phyloP scores from a whole-genome alignment of 2,329 filamentous ascomycete species.

The Trichophyton mentagrophytes region DNA sequence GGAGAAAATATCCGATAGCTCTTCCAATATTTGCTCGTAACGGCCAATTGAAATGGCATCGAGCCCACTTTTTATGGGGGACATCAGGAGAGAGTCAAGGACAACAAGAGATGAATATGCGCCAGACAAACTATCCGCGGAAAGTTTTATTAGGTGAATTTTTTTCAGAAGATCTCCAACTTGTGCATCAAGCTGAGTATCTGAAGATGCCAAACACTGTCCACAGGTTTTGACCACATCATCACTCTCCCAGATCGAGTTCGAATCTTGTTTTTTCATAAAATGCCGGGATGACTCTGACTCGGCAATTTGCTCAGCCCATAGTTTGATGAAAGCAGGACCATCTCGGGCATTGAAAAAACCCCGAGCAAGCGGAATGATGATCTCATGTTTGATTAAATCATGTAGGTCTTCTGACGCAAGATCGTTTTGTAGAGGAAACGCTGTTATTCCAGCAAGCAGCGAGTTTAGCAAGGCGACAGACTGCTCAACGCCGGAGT shows the following conservation, averaged over 20 bases:
- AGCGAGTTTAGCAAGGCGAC: conserved; percentile 26
- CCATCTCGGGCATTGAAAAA: conserved; percentile 32
- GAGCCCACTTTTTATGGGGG: conserved; percentile 16
- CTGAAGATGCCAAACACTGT: conserved; percentile 13
- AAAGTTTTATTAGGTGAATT: not conserved
- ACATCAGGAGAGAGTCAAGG: conserved; percentile 25
- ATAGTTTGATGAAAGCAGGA: conserved; percentile 27
- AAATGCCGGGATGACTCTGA: conserved; percentile 24
- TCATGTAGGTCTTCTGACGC: conserved; percentile 18
- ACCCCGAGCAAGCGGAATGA: conserved; percentile 29
- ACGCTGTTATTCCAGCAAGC: conserved; percentile 23
- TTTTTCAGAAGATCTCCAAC: not conserved
- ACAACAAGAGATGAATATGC: conserved; percentile 27
- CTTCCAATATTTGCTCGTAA: not conserved
- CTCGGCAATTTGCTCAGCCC: conserved; percentile 28
- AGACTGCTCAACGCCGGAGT: conserved; percentile 30
- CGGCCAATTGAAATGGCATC: not conserved
- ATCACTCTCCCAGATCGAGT: conserved; percentile 36
- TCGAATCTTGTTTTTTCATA: conserved; percentile 15
- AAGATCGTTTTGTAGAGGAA: conserved; percentile 20
- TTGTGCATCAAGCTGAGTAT: not conserved
- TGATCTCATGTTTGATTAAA: conserved; percentile 26
- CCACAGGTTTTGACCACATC: conserved; percentile 28
- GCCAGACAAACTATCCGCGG: not conserved
- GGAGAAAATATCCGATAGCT: conserved; percentile 3